phyloP scores from a whole-genome alignment of 768 basidiomycete species.

The Royoungia palumana region DNA sequence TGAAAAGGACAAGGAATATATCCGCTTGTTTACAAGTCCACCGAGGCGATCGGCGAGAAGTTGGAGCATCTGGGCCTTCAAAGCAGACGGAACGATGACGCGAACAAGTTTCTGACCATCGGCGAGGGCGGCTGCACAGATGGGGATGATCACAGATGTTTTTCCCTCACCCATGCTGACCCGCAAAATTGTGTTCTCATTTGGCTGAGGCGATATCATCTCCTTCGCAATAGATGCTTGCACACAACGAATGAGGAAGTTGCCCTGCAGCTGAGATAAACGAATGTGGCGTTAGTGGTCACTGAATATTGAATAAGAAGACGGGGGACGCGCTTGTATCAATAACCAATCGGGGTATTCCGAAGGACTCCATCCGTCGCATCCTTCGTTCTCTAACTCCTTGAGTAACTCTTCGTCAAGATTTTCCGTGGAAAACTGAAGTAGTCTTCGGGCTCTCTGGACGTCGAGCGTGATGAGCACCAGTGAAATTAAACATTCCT shows the following conservation, averaged over 20 bases:
- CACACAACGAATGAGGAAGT: slow-evolving; percentile 37
- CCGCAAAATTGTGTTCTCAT: slow-evolving; percentile 39
- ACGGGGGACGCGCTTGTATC: slow-evolving; percentile 33
- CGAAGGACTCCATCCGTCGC: slow-evolving; percentile 11
- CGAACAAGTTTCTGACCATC: slow-evolving; percentile 41
- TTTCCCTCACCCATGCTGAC: slow-evolving; percentile 57
- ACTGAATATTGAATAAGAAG: not conserved
- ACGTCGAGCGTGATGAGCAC: slow-evolving; percentile 27
- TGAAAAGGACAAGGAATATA: slow-evolving; percentile 48
- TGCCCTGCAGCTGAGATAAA: slow-evolving; percentile 37
- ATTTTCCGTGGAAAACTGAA: slow-evolving; percentile 17
- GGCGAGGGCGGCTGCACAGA: slow-evolving; percentile 38
- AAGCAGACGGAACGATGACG: slow-evolving; percentile 43
- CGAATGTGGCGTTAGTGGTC: not conserved
- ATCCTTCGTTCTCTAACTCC: slow-evolving; percentile 20
- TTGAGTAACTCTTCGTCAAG: slow-evolving; percentile 29
- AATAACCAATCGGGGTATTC: slow-evolving; percentile 39
- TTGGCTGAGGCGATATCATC: slow-evolving; percentile 40
- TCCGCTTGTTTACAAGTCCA: slow-evolving; percentile 40
- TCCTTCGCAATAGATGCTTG: slow-evolving; percentile 39
- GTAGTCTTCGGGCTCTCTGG: slow-evolving; percentile 23
- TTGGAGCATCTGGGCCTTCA: slow-evolving; percentile 43
- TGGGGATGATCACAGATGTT: slow-evolving; percentile 42
- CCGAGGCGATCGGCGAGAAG: slow-evolving; percentile 38
- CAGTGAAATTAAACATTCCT: slow-evolving; percentile 23